Evolutionary conservation across 805 yeast genomes (phyloP), one percentile per base, ranked within the genome.

Genomic region (Myxozyma vanderwaltii): DNA sequence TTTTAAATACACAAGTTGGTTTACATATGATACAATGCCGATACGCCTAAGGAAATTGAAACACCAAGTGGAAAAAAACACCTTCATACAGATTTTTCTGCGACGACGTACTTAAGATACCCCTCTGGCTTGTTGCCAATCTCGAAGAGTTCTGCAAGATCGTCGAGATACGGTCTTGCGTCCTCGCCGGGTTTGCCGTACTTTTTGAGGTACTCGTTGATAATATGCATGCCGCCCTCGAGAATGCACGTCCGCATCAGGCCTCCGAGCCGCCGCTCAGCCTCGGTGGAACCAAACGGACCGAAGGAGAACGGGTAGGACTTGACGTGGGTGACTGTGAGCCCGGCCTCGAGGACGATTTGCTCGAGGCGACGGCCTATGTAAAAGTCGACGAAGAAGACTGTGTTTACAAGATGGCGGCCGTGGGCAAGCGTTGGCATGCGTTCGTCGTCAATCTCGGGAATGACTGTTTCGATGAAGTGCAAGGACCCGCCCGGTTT

Each of bases 401-500:
- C 40, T 27, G 33, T 51, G 21, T 23, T 24, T 43, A 58, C 3
- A 24, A 23, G 8, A 5, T 26, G 38, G 45, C 13, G 12, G 36
- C 21, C 38, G 4, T 31, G 48, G 21, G 19, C 23, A 4, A 54
- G 13, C 5, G 29, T 15, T 17, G 38, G 51, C n/a, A 41, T 8
- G 33, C 24, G 38, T 24, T 21, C 39, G 12, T 29, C 31, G 35
- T 13, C 23, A 21, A 56, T 19, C 12, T 39, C 52, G 24, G 55
- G 58, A 6, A 54, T 17, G 46, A 44, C 45, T 15, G 48, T 15
- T 33, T 58, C 62, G 38, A 58, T 33, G 36, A 58, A 17, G 44
- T 58, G 62, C 39, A 58, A 48, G 15, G 33, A 23, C 45, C 62
- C 62, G 21, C 44, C 49, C 8, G 56, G 49, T 15, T 49, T 58